phyloP scores from a whole-genome alignment of 495 filamentous ascomycete species.

The Penicillium tannophilum region DNA sequence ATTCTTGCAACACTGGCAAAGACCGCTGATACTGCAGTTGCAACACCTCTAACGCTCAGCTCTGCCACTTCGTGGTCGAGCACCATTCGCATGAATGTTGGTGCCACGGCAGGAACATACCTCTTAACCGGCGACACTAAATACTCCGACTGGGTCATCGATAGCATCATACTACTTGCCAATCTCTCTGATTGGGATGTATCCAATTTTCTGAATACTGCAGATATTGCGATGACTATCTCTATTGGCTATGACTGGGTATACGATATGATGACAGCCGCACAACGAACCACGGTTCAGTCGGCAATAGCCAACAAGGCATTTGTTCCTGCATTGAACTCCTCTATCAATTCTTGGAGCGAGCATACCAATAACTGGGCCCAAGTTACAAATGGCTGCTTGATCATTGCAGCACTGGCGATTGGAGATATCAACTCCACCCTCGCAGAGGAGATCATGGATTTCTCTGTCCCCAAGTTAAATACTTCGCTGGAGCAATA shows the following conservation, averaged over 20 bases:
- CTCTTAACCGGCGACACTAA: not conserved
- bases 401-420: not conserved
- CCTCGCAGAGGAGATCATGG: not conserved
- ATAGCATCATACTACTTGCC: not conserved
- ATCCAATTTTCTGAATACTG: not conserved
- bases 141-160: not conserved
- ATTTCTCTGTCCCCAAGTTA: not conserved
- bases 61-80: not conserved
- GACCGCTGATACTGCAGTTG: not conserved
- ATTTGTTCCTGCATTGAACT: not conserved
- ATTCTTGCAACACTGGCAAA: not conserved
- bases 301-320: not conserved
- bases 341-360: slow-evolving; percentile 1
- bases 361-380: slow-evolving; percentile 7
- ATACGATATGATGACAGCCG: not conserved
- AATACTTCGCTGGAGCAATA: not conserved
- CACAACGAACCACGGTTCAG: not conserved
- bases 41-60: not conserved
- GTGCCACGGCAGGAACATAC: not conserved
- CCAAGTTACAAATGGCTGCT: not conserved
- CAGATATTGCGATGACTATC: slow-evolving; percentile 1
- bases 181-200: not conserved
- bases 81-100: not conserved
- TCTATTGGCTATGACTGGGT: slow-evolving; percentile 2
- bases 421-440: slow-evolving; percentile 1